Conservation (phyloP, 139 green algal genomes). For the Chlorella sp. region DNA sequence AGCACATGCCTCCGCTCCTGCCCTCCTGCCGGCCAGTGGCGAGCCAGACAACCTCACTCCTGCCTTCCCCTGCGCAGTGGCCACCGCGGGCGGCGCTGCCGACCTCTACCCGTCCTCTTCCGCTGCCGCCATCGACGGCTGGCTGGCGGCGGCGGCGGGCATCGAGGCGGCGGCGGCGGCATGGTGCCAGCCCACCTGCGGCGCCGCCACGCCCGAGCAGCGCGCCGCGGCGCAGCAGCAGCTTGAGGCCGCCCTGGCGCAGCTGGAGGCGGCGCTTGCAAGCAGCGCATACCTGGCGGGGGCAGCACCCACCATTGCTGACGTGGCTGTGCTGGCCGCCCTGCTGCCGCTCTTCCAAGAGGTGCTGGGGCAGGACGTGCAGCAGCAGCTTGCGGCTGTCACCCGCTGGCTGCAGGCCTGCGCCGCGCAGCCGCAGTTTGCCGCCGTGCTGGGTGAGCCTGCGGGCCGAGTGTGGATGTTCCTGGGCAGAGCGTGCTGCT, state of each 20-base stretch:
- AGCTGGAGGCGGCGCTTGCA: constrained; percentile 43
- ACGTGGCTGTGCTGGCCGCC: constrained; percentile 50
- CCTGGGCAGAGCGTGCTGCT: background rate
- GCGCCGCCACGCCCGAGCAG: constrained; percentile 24
- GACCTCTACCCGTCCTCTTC: constrained; percentile 32
- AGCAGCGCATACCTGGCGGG: constrained; percentile 34
- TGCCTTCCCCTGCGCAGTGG: constrained; percentile 16
- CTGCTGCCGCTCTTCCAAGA: constrained; percentile 54
- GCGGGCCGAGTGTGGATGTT: background rate
- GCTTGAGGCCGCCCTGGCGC: constrained; percentile 36
- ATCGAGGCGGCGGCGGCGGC: constrained; percentile 50
- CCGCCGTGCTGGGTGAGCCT: constrained; percentile 59
- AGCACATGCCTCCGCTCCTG: background rate
- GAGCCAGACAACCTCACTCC: background rate
- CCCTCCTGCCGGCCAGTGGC: background rate
- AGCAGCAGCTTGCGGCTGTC: constrained; percentile 27
- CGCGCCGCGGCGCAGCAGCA: constrained; percentile 2
- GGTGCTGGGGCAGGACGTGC: constrained; percentile 59
- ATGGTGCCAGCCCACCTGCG: constrained; percentile 62
- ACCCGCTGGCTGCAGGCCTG: constrained; percentile 49
- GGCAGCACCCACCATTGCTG: constrained; percentile 52
- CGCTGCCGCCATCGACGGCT: constrained; percentile 54
- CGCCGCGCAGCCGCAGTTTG: constrained; percentile 41
- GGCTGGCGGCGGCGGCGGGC: constrained; percentile 47
- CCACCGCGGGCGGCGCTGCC: constrained; percentile 26